Percentiles rank a stretch among this genome's conserved stretches.
These are phyloP conservation scores for Diutina ranongensis DNA, from an alignment of 1,139 yeast species.

Conservation along the genomic window DNA sequence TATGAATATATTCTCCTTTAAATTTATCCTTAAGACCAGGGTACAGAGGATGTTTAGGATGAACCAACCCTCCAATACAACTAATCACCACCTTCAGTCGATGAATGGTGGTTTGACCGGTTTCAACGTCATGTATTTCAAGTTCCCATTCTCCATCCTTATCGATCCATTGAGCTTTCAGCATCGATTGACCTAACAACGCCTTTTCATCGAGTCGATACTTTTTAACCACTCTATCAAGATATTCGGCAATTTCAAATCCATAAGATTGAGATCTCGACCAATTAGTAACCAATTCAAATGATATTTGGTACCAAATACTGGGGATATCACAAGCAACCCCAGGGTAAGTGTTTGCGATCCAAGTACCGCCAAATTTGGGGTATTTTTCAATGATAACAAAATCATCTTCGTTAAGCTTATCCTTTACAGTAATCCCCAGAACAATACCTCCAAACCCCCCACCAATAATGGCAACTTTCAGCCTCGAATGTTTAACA, in stretches of 20 bases:
- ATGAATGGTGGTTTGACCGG: conserved; percentile 19
- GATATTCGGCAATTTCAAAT: conserved; percentile 36
- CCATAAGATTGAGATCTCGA: conserved; percentile 35
- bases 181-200: conserved; percentile 19
- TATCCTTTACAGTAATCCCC: conserved; percentile 20
- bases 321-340: conserved; percentile 44
- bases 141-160: conserved; percentile 22
- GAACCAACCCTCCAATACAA: conserved; percentile 31
- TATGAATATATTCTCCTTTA: conserved; percentile 36
- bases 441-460: conserved; percentile 37
- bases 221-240: conserved; percentile 26
- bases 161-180: conserved; percentile 22
- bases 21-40: conserved; percentile 26
- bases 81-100: conserved; percentile 21
- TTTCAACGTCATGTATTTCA: conserved; percentile 20
- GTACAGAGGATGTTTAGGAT: conserved; percentile 19
- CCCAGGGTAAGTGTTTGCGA: conserved; percentile 42
- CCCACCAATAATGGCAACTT: conserved; percentile 34
- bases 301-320: conserved; percentile 33
- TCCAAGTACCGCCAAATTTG: conserved; percentile 44
- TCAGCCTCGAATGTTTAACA: conserved; percentile 15
- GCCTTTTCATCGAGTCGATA: conserved; percentile 21
- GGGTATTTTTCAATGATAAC: conserved; percentile 33
- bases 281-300: conserved; percentile 33
- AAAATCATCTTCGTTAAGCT: conserved; percentile 23